A percentile compares a stretch with the other conserved stretches of the same genome.
phyloP scores from a whole-genome alignment of 108 stramenopile species.

The Skeletonema marinoi region DNA sequence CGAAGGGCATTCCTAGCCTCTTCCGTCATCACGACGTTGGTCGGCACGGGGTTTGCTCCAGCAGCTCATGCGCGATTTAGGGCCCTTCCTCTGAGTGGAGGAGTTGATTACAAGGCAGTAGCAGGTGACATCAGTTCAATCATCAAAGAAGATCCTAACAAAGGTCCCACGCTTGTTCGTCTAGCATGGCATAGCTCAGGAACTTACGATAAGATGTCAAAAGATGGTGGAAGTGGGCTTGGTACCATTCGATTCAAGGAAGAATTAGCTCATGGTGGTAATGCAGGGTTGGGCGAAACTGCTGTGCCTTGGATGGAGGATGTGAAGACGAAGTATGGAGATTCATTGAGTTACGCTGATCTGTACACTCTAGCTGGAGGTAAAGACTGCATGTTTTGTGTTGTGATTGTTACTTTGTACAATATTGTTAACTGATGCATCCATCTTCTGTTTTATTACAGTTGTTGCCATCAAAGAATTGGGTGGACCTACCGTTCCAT shows the following conservation, averaged over 20 bases:
- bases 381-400: background rate
- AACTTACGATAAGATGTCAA: conserved; percentile 60
- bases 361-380: conserved; percentile 87
- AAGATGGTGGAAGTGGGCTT: conserved; percentile 60
- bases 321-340: conserved; percentile 68
- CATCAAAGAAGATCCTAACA: conserved; percentile 48
- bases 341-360: conserved; percentile 73
- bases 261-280: conserved; percentile 72
- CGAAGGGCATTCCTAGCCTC: conserved; percentile 10
- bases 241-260: conserved; percentile 79
- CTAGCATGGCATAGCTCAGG: conserved; percentile 83
- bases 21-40: conserved; percentile 2
- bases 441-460: background rate
- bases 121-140: conserved; percentile 50
- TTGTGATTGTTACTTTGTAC: background rate
- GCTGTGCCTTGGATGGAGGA: conserved; percentile 67
- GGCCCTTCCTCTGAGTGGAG: background rate
- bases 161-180: conserved; percentile 58
- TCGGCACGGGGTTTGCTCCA: background rate
- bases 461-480: conserved; percentile 61
- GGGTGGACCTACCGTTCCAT: conserved; percentile 65
- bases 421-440: background rate
- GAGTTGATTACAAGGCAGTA: conserved; percentile 37
- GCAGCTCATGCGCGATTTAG: background rate
- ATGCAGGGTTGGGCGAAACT: conserved; percentile 68